Evolutionary conservation across 768 basidiomycete species (phyloP).

Genomic region (Wakefieldia striispora): DNA sequence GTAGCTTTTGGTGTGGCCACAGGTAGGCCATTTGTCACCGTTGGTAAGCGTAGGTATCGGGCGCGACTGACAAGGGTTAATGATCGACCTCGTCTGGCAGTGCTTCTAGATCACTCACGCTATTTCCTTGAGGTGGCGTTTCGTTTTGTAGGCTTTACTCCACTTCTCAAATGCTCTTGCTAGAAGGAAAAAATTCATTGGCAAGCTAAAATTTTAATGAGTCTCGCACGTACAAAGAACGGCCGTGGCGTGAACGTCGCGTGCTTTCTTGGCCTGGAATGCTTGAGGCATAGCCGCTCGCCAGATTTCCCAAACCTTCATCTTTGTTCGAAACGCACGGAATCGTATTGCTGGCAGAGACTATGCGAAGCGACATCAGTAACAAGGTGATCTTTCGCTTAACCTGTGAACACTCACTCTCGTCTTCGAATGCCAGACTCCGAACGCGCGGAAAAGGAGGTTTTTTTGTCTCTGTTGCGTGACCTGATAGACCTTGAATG

Average conservation of each 20-base stretch:
- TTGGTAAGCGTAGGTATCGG: slow-evolving; percentile 73
- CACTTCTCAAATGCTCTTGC: slow-evolving; percentile 64
- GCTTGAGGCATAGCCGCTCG: slow-evolving; percentile 68
- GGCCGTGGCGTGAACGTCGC: slow-evolving; percentile 52
- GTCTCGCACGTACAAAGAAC: slow-evolving; percentile 53
- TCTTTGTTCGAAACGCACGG: slow-evolving; percentile 58
- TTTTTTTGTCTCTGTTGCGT: slow-evolving; percentile 57
- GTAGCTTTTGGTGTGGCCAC: slow-evolving; percentile 29
- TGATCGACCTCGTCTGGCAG: slow-evolving; percentile 22
- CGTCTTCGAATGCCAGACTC: slow-evolving; percentile 73
- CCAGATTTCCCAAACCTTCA: slow-evolving; percentile 65
- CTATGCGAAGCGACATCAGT: slow-evolving; percentile 36
- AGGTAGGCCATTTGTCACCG: slow-evolving; percentile 42
- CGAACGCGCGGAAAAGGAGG: slow-evolving; percentile 64
- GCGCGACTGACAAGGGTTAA: slow-evolving; percentile 57
- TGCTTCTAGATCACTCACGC: slow-evolving; percentile 54
- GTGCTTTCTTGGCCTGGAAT: slow-evolving; percentile 61
- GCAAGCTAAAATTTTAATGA: slow-evolving; percentile 2
- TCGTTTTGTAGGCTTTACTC: slow-evolving; percentile 65
- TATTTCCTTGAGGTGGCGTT: slow-evolving; percentile 74
- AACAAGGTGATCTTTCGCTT: neutral
- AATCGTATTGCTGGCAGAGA: slow-evolving; percentile 80
- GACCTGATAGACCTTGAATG: slow-evolving; percentile 42
- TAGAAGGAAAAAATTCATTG: slow-evolving; percentile 9
- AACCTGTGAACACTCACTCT: slow-evolving; percentile 42